phyloP scores from a whole-genome alignment of 2,329 filamentous ascomycete species.

The Orbilia blumenaviensis region DNA sequence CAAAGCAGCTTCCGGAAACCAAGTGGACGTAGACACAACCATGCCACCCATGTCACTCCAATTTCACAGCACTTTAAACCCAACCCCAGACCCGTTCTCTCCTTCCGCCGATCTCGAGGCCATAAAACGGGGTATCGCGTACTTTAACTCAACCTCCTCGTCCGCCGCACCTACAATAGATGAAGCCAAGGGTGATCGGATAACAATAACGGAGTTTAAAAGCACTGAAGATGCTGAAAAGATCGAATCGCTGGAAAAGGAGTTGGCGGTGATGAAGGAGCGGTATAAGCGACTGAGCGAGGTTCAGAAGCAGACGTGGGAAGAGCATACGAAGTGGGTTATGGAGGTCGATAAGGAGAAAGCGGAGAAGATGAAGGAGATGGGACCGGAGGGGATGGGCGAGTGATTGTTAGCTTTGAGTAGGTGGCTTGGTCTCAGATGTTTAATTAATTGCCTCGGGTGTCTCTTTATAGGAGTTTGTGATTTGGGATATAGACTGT shows the following conservation, averaged over 20 bases:
- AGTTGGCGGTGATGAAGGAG: constrained; percentile 56
- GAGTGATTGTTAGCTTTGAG: constrained; percentile 14
- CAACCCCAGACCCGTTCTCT: constrained; percentile 51
- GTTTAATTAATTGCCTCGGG: not conserved
- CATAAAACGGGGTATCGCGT: constrained; percentile 37
- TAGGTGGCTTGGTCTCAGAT: no score
- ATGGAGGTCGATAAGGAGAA: constrained; percentile 53
- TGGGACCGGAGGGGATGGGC: not conserved
- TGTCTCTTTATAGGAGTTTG: not conserved
- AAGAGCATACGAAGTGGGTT: constrained; percentile 54
- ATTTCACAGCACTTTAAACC: constrained; percentile 30
- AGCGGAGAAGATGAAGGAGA: constrained; percentile 40
- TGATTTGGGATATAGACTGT: constrained; percentile 10
- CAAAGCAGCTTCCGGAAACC: constrained; percentile 48
- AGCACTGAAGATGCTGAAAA: constrained; percentile 53
- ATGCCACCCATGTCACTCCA: constrained; percentile 41
- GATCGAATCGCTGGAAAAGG: constrained; percentile 55
- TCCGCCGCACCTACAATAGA: not conserved
- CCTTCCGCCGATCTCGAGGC: constrained; percentile 52
- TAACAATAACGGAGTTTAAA: constrained; percentile 25
- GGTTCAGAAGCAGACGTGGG: constrained; percentile 57
- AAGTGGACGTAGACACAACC: constrained; percentile 49
- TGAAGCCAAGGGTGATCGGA: not conserved
- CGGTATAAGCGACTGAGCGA: constrained; percentile 56
- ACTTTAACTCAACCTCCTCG: constrained; percentile 24